Percentiles rank a stretch among this genome's conserved stretches.
Evolutionary conservation across 2,329 filamentous ascomycete genomes (phyloP).

Genomic region (Nannizzia gypsea): DNA sequence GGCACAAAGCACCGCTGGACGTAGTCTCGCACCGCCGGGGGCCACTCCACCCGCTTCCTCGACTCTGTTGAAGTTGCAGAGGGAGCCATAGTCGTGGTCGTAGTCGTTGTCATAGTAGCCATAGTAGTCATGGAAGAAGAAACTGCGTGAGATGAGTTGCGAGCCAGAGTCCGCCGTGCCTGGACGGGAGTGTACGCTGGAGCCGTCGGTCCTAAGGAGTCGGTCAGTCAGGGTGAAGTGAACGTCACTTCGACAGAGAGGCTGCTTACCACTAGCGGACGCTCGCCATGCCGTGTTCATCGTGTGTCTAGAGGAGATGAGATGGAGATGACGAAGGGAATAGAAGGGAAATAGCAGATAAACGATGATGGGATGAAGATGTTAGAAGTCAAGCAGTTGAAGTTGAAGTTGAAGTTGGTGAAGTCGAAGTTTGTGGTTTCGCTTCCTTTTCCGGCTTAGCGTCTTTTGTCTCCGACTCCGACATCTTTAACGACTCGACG

Average conservation of each 20-base stretch:
- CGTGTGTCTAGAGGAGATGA: slow-evolving; percentile 3
- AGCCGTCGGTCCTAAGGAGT: slow-evolving; percentile 17
- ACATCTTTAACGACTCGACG: too few species aligned
- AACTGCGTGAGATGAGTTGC: slow-evolving; percentile 20
- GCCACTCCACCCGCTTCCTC: slow-evolving; percentile 50
- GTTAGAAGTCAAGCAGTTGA: not conserved
- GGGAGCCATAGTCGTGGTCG: slow-evolving; percentile 16
- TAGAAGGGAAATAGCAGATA: not conserved
- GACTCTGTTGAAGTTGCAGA: slow-evolving; percentile 15
- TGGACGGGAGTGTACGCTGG: slow-evolving; percentile 49
- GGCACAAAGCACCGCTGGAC: slow-evolving; percentile 79
- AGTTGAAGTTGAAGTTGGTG: not conserved
- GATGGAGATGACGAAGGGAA: not conserved
- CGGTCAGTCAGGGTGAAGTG: too few species aligned
- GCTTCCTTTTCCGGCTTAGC: not conserved
- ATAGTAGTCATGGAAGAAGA: slow-evolving; percentile 3
- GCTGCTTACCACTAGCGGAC: slow-evolving; percentile 28
- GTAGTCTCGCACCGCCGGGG: slow-evolving; percentile 70
- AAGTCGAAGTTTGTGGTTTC: not conserved
- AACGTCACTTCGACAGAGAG: too few species aligned
- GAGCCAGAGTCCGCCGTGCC: slow-evolving; percentile 49
- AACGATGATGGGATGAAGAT: not conserved
- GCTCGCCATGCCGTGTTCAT: slow-evolving; percentile 34
- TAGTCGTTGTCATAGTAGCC: not conserved
- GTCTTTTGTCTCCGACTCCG: not conserved